Percentiles rank a stretch among this genome's conserved stretches.
phyloP scores from a whole-genome alignment of 495 filamentous ascomycete species.

The Sphaerosporella brunnea region DNA sequence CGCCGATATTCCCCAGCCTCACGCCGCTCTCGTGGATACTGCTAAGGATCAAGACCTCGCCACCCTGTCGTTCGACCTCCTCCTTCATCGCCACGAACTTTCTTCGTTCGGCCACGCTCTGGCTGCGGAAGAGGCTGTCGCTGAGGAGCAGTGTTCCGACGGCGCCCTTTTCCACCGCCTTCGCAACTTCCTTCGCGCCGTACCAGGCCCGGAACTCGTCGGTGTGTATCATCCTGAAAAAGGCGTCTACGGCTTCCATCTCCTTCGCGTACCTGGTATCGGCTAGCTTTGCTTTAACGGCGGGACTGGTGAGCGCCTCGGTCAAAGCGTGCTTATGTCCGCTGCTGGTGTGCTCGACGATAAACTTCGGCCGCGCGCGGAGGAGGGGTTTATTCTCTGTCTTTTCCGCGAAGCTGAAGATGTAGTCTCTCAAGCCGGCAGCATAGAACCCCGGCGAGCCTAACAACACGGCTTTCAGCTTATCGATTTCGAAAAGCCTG shows the following conservation, averaged over 20 bases:
- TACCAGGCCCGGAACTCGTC: conserved; percentile 90
- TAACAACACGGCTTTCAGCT: conserved; percentile 55
- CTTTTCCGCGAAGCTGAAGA: conserved; percentile 51
- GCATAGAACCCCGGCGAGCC: conserved; percentile 84
- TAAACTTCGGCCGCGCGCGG: conserved; percentile 42
- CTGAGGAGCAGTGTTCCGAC: conserved; percentile 74
- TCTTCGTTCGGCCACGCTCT: conserved; percentile 62
- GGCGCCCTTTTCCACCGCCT: conserved; percentile 72
- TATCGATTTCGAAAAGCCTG: conserved; percentile 57
- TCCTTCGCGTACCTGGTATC: conserved; percentile 79
- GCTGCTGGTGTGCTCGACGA: conserved; percentile 67
- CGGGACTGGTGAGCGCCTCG: conserved; percentile 63
- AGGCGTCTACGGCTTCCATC: conserved; percentile 69
- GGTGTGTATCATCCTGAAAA: conserved; percentile 58
- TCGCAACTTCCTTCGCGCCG: conserved; percentile 67
- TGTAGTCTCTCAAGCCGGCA: conserved; percentile 58
- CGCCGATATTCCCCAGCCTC: conserved; percentile 65
- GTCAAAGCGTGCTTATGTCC: conserved; percentile 73
- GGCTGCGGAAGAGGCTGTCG: conserved; percentile 66
- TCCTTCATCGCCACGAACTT: conserved; percentile 78
- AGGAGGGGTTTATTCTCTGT: conserved; percentile 45
- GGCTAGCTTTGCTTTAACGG: conserved; percentile 55
- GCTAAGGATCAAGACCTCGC: conserved; percentile 73
- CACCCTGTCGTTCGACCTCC: conserved; percentile 73
- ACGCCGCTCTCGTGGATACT: conserved; percentile 89